Base-by-base conservation (phyloP, 768 basidiomycete species). In the Butyriboletus loyo region DNA sequence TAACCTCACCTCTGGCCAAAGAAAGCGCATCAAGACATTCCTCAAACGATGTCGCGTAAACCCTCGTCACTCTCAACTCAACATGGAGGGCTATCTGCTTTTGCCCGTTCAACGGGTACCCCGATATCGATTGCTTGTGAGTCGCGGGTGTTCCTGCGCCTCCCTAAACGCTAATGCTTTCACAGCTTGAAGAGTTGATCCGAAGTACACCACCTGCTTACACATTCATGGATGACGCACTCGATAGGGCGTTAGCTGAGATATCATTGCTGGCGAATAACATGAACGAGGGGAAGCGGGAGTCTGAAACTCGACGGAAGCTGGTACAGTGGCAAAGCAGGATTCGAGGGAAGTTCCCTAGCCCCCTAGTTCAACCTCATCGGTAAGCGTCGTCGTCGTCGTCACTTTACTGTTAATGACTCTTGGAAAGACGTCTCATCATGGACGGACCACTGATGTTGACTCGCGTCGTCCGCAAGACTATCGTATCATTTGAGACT, bases 251-350 rank as follows among this genome's bases (percentile, higher is more conserved):
- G 7, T 71, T 97, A 39, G 75, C 83, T 19, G 92, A 96, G 72
- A 97, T 98, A 58, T 83, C 93, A 1, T 82, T 83, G 13, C 72
- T 98, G 45, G 94, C 97, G 3, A 91, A 84, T 45, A 89, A 90
- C 63, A 97, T 99, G 91, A 99, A 99, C 69, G 97, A 99, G 73
- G 92, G 93, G 56, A 98, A 98, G 69, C 84, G 97, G 2, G 95
- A 98, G 60, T 81, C 92, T 2, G 97, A 99, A 72, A 94, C 91
- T 1, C 80, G 97, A 21, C 81, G 86, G 41, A 90, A 92, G 65
- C 82, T 98, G 24, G 89, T 98, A 17, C 84, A 89, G 64, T 94
- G 90, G 91, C 92, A 94, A 72, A 64, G 85, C 32, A 80, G 92
- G 60, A 98, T 99, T 62, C 79, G 87, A 35, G 91, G 92, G 19